These are phyloP conservation scores for Metschnikowia borealis DNA, from an alignment of 805 yeast genomes.

Conservation along the genomic window DNA sequence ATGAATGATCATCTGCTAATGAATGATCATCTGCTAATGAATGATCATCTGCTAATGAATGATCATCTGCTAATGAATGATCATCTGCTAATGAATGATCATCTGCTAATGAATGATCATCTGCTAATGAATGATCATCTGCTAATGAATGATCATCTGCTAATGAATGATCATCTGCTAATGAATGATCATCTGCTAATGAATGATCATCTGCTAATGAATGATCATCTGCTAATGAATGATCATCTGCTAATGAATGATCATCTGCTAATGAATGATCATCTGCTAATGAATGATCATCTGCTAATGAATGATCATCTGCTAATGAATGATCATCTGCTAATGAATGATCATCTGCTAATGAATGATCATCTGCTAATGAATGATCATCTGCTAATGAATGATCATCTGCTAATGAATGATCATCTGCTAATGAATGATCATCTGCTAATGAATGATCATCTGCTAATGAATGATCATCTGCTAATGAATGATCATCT, in stretches of 20 bases:
- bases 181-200: not conserved
- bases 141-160: too few relatives aligned
- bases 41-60: not conserved
- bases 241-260: too few relatives aligned
- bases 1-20: not conserved
- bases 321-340: not conserved
- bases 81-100: not conserved
- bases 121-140: not conserved
- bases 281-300: too few relatives aligned
- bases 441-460: not conserved
- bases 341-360: not conserved
- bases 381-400: not conserved
- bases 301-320: not conserved
- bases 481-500: not conserved
- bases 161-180: not conserved
- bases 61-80: not conserved
- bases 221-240: not conserved
- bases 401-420: not conserved
- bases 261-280: not conserved
- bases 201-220: not conserved
- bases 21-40: not conserved
- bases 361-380: not conserved
- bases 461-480: too few relatives aligned
- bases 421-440: too few relatives aligned
- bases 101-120: not conserved